These are phyloP conservation scores for Clathrus columnatus DNA, from an alignment of 768 basidiomycete genomes.

Conservation along the genomic window DNA sequence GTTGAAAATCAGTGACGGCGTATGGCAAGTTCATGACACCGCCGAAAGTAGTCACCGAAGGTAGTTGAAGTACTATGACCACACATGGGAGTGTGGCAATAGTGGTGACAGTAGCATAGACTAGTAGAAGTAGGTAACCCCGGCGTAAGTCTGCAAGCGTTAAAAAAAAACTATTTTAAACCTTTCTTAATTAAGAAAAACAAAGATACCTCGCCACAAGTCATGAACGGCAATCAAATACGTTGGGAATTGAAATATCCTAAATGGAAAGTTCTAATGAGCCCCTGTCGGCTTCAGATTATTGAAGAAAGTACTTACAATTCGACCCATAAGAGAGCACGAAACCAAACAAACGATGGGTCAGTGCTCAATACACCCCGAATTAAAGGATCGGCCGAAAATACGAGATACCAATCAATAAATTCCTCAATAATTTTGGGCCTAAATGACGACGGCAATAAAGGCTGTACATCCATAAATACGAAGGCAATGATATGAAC, in stretches of 20 bases:
- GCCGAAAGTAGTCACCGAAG: constrained; percentile 24
- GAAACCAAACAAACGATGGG: constrained; percentile 29
- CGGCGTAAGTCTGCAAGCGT: constrained; percentile 34
- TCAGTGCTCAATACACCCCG: constrained; percentile 31
- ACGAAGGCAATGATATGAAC: constrained; percentile 64
- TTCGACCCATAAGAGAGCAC: constrained; percentile 61
- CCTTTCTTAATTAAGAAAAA: not conserved
- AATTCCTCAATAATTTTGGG: constrained; percentile 40
- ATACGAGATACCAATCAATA: constrained; percentile 40
- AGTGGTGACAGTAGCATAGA: constrained; percentile 70
- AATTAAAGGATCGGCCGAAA: constrained; percentile 62
- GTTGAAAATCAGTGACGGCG: constrained; percentile 44
- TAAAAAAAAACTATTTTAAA: not conserved
- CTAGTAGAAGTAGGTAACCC: constrained; percentile 54
- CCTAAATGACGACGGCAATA: constrained; percentile 42
- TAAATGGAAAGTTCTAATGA: constrained; percentile 16
- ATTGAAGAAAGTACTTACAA: constrained; percentile 31
- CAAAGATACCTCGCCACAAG: constrained; percentile 43
- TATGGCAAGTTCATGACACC: constrained; percentile 23
- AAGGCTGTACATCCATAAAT: constrained; percentile 58
- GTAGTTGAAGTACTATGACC: constrained; percentile 45
- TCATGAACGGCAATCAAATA: constrained; percentile 62
- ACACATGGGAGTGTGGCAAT: constrained; percentile 75
- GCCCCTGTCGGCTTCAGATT: not conserved
- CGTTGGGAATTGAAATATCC: constrained; percentile 66